Evolutionary conservation across 768 basidiomycete species (phyloP).

Genomic region (Trichaptum fuscoviolaceum): DNA sequence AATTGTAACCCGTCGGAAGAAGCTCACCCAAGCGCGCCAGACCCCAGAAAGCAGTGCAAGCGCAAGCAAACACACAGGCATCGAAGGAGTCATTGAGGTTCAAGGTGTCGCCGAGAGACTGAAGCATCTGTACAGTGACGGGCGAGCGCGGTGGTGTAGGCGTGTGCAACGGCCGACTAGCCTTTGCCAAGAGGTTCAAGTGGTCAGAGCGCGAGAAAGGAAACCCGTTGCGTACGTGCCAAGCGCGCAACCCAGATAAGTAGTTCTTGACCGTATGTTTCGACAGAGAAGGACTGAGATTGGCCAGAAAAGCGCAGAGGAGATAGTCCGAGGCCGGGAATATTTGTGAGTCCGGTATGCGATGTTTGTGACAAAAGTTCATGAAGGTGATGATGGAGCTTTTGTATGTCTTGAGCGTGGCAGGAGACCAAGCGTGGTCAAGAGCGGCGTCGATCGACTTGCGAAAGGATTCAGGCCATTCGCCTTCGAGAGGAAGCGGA

Average conservation of each 20-base stretch:
- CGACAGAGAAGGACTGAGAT: slow-evolving; percentile 12
- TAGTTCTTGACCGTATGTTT: slow-evolving; percentile 16
- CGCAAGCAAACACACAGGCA: slow-evolving; percentile 18
- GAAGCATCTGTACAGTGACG: slow-evolving; percentile 18
- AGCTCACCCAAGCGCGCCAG: slow-evolving; percentile 30
- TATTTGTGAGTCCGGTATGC: slow-evolving; percentile 8
- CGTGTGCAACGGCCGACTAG: slow-evolving; percentile 20
- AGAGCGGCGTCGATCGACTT: not conserved
- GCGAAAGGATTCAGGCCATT: not conserved
- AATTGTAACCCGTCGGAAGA: slow-evolving; percentile 10
- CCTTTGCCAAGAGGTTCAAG: slow-evolving; percentile 19
- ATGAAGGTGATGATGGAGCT: slow-evolving; percentile 7
- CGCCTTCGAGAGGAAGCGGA: no score
- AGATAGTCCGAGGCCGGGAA: slow-evolving; percentile 24
- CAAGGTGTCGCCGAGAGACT: slow-evolving; percentile 15
- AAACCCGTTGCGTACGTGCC: not conserved
- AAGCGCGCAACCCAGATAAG: slow-evolving; percentile 14
- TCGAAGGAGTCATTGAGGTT: slow-evolving; percentile 17
- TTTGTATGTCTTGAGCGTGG: slow-evolving; percentile 9
- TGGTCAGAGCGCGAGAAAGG: slow-evolving; percentile 2
- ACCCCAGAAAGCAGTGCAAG: slow-evolving; percentile 25
- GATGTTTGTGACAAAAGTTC: slow-evolving; percentile 18
- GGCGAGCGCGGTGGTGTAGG: slow-evolving; percentile 15
- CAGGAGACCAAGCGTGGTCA: slow-evolving; percentile 13
- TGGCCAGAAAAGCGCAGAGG: slow-evolving; percentile 24